A percentile compares a stretch with the other conserved stretches of the same genome.
phyloP scores from a whole-genome alignment of 2,329 filamentous ascomycete genomes.

The Pseudogymnoascus sp. region DNA sequence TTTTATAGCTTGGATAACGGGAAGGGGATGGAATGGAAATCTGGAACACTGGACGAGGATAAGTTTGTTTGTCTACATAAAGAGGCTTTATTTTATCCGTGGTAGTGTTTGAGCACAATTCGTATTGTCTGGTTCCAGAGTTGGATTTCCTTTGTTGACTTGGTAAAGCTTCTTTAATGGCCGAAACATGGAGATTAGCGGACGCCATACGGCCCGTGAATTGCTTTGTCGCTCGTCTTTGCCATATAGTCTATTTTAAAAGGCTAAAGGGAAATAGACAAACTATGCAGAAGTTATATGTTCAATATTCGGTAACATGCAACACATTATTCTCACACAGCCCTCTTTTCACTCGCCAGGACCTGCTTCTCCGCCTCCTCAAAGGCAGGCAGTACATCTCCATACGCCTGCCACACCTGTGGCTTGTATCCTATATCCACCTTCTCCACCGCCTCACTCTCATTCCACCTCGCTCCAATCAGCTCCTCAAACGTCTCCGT shows the following conservation, averaged over 20 bases:
- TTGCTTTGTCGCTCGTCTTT: neutral
- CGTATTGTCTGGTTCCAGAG: neutral
- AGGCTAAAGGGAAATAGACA: neutral
- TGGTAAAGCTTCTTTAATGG: neutral
- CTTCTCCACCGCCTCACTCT: constrained; percentile 74
- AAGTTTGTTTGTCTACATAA: neutral
- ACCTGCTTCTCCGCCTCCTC: constrained; percentile 66
- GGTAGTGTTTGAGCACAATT: neutral
- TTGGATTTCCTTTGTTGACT: neutral
- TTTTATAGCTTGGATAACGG: neutral
- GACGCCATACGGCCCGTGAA: neutral
- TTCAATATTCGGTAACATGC: neutral
- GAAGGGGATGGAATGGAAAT: neutral
- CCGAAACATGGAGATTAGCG: neutral
- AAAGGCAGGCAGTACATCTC: constrained; percentile 68
- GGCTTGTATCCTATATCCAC: constrained; percentile 75
- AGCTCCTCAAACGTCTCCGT: constrained; percentile 82
- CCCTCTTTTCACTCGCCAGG: constrained; percentile 38
- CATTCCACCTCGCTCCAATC: constrained; percentile 77
- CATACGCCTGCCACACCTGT: constrained; percentile 72
- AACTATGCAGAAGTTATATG: neutral
- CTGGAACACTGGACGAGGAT: neutral
- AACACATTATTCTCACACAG: neutral
- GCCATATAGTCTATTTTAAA: neutral
- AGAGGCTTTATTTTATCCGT: neutral